Base-by-base conservation (phyloP, 2,329 filamentous ascomycete genomes). In the Neofusicoccum kwambonambiense region DNA sequence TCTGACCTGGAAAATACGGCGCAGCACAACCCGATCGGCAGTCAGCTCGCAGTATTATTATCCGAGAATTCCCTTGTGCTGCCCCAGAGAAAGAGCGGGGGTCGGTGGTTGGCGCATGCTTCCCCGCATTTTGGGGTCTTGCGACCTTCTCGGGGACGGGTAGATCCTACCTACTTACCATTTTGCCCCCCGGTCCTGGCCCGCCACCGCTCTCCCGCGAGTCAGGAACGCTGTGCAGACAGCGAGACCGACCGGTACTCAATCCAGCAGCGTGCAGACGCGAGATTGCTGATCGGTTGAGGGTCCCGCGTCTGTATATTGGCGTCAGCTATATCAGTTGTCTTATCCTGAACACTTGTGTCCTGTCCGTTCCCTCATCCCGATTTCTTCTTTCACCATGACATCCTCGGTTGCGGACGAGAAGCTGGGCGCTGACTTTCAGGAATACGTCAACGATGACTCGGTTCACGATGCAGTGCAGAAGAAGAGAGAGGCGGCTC, bases 401-500 rank as follows among this genome's bases (percentile, higher is more conserved):
- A 3, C 44, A 12, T 47, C 57, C 57, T 49, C 44, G 8, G 58
- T 50, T 13, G 44, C 44, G 7, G 58, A 62, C 1, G 58, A 62
- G 22, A 62, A 62, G 13, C 34, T 50, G 13, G 44, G 35, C 17
- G 58, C 44, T 6, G 42, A 50, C 9, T 62, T 15, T 17, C 44
- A 31, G 15, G 52, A 57, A n/a, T 45, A 57, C 9, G 13, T 22
- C 37, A 31, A 72, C 41, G 70, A 72, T 67, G 71, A 73, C 11
- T 35, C 47, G 9, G 67, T 65, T 0, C 64, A 67, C 0, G 42
- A 17, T 4, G 34, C 72, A 12, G 69, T 70, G 15, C 62, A 56
- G 3, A 67, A 67, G 42, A 73, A 71, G 45, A 69, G 68, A 34
- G 73, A 76, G 45, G 70, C 70, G 31, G 69, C 67, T 31, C 64